Percentiles rank a stretch among this genome's conserved stretches.
These are phyloP conservation scores for Schizophyllum amplum DNA, from an alignment of 1,284 basidiomycete genomes.

Conservation along the genomic window DNA sequence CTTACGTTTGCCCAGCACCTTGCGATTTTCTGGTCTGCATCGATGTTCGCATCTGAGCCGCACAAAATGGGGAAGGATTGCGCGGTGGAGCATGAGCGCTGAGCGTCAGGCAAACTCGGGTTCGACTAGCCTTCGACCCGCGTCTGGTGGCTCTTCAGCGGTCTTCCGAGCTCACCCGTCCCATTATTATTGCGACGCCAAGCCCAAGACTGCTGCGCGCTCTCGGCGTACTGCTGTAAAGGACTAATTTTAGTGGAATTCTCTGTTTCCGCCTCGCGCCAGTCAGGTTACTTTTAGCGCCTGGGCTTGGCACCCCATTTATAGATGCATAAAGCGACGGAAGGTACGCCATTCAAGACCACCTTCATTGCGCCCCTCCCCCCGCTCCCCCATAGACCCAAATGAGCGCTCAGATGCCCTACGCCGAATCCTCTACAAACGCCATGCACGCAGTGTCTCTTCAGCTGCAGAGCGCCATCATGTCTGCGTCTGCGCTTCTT, in stretches of 20 bases:
- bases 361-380: neutral
- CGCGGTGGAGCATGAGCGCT: constrained; percentile 15
- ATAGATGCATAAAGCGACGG: neutral
- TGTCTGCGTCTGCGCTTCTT: constrained; percentile 23
- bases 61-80: no score
- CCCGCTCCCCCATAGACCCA: neutral
- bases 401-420: neutral
- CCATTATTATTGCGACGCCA: neutral
- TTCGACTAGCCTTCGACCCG: neutral
- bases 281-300: neutral
- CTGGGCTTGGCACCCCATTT: neutral
- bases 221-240: neutral
- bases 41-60: no score
- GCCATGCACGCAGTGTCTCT: neutral
- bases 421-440: neutral
- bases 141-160: neutral
- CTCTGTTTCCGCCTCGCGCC: neutral
- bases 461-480: neutral
- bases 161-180: neutral
- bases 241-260: neutral
- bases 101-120: no score
- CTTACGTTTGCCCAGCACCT: no score
- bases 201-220: neutral
- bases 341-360: neutral
- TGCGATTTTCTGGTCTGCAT: no score